phyloP scores from a whole-genome alignment of 2,329 filamentous ascomycete genomes.

The Ustulina deusta region DNA sequence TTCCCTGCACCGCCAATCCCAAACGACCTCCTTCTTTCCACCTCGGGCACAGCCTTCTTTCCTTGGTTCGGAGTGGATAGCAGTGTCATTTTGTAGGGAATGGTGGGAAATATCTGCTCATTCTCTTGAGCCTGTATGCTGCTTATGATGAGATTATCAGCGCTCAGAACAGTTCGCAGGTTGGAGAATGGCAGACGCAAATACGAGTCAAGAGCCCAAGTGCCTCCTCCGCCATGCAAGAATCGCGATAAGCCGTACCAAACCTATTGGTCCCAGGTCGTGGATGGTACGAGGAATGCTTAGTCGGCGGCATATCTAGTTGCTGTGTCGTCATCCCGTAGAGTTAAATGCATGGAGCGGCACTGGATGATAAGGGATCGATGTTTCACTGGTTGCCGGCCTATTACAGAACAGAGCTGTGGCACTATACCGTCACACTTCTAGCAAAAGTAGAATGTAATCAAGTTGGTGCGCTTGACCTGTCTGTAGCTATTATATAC shows the following conservation, averaged over 20 bases:
- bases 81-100: constrained; percentile 9
- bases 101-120: neutral
- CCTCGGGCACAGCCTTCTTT: constrained; percentile 21
- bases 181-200: neutral
- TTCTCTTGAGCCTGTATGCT: constrained; percentile 8
- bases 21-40: constrained; percentile 46
- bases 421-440: no score
- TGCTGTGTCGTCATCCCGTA: constrained; percentile 31
- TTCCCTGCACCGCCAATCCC: constrained; percentile 50
- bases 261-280: constrained; percentile 24
- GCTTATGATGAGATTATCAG: neutral
- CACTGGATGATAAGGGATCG: constrained; percentile 25
- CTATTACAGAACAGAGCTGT: no score
- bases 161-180: neutral
- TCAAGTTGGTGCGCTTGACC: no score
- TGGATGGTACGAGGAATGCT: neutral
- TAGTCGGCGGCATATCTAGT: neutral
- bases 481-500: no score
- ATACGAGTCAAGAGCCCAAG: neutral
- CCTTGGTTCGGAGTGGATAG: constrained; percentile 14
- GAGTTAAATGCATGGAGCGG: constrained; percentile 11
- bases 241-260: constrained; percentile 19
- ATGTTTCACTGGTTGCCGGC: constrained; percentile 25
- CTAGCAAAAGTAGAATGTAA: no score
- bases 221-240: neutral